These are phyloP conservation scores for Cercospora zeae-maydis DNA, from an alignment of 2,329 filamentous ascomycete genomes.

Conservation along the genomic window DNA sequence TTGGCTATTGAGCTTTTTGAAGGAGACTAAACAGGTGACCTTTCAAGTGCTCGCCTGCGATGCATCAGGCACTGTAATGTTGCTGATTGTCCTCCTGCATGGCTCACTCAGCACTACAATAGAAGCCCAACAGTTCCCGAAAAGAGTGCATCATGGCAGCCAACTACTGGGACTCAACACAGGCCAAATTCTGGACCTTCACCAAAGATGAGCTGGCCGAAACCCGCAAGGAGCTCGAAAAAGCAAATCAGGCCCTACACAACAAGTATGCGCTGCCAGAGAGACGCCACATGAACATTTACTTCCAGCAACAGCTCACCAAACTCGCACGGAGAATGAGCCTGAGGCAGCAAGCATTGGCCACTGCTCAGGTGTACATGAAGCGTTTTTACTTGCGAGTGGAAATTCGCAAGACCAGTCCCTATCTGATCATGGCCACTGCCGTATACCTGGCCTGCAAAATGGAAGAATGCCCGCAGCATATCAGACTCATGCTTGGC, in stretches of 20 bases:
- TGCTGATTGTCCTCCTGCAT: not conserved
- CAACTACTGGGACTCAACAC: slow-evolving; percentile 95
- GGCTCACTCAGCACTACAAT: not conserved
- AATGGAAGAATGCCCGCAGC: slow-evolving; percentile 95
- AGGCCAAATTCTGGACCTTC: slow-evolving; percentile 87
- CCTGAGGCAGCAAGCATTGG: slow-evolving; percentile 85
- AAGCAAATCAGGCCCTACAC: slow-evolving; percentile 65
- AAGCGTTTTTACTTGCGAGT: slow-evolving; percentile 90
- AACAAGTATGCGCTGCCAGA: slow-evolving; percentile 81
- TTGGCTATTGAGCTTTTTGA: no score
- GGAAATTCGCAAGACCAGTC: slow-evolving; percentile 88
- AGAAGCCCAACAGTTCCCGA: not conserved
- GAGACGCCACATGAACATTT: slow-evolving; percentile 78
- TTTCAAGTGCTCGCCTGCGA: not conserved
- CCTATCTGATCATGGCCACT: slow-evolving; percentile 88
- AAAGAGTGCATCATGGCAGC: slow-evolving; percentile 64
- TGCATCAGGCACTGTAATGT: not conserved
- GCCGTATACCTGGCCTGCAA: slow-evolving; percentile 94
- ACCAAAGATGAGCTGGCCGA: slow-evolving; percentile 74
- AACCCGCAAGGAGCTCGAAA: slow-evolving; percentile 71
- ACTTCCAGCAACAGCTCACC: slow-evolving; percentile 81
- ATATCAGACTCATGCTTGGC: slow-evolving; percentile 83
- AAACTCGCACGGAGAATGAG: slow-evolving; percentile 80
- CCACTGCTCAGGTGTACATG: slow-evolving; percentile 91
- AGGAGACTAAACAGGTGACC: no score